Base-by-base conservation (phyloP, 305 asterid species). In the Fraxinus ornus region DNA sequence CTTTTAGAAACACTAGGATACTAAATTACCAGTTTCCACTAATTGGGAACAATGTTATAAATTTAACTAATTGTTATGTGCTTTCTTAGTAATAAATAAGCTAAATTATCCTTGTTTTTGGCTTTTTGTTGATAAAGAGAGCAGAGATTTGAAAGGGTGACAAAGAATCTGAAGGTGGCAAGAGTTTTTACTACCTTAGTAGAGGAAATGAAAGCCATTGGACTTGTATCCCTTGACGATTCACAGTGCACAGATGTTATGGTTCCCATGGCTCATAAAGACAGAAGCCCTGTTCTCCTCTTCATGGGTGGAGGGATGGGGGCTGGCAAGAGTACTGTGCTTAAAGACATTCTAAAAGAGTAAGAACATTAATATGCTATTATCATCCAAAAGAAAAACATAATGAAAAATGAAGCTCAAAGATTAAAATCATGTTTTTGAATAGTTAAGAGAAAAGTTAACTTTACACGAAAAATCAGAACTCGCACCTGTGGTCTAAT, bases 291-390 rank as follows among this genome's bases (percentile, higher is more conserved):
- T 0, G 93, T 94, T 47, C 98, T 96, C 83, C 98, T 96, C 84
- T 89, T 96, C 89, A 96, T 96, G 98, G 99, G 98, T 3, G 98
- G 99, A 55, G 99, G 99, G 12, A 93, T 95, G 99, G 98, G 99
- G n/a, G 99, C 97, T 1, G 99, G 98, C 62, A 95, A 95, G 89
- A 95, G 97, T 86, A 93, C 97, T 15, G 97, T 91, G 81, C 99
- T 94, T 57, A 95, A 93, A 83, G 99, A 96, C 90, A 91, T 96
- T 81, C 92, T 96, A 85, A 94, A 94, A 90, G 99, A 94, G 99
- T 93, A 94, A 84, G 97, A 68, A 32, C 77, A n/a, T 75, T 17
- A 5, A 79, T 35, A 24, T 79, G 19, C 76, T 60, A 68, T n/a
- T 36, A 24, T 19, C 26, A 83, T 80, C 35, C 41, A 17, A 55